Evolutionary conservation across 352 stramenopile genomes (phyloP).

Genomic region (Phytophthora lateralis): DNA sequence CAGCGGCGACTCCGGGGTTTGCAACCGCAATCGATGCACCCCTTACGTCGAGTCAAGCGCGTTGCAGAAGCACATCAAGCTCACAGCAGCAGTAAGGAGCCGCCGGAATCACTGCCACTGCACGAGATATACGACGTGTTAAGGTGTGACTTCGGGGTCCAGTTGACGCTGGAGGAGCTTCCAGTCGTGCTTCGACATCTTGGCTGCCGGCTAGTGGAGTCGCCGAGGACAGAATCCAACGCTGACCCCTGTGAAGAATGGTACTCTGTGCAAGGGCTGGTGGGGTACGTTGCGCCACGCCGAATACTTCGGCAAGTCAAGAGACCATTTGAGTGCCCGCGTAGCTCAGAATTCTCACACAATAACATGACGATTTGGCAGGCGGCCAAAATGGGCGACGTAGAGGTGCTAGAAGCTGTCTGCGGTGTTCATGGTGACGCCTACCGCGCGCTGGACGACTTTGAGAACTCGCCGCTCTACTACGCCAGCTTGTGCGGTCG

Average conservation of each 20-base stretch:
- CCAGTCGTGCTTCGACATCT: conserved; percentile 32
- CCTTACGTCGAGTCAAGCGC: conserved; percentile 2
- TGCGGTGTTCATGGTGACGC: conserved; percentile 21
- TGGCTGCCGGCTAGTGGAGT: conserved; percentile 29
- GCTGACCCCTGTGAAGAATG: conserved; percentile 10
- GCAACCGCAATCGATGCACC: conserved; percentile 7
- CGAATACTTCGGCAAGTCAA: conserved; percentile 32
- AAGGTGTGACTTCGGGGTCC: conserved; percentile 32
- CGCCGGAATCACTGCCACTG: conserved; percentile 22
- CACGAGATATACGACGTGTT: conserved; percentile 42
- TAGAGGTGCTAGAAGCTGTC: conserved; percentile 27
- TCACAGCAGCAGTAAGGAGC: not conserved
- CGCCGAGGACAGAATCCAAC: conserved; percentile 3
- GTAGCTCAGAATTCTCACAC: conserved; percentile 12
- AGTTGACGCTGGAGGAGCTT: conserved; percentile 37
- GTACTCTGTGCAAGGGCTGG: conserved; percentile 32
- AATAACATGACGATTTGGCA: conserved; percentile 43
- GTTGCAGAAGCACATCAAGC: not conserved
- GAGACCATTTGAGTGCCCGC: conserved; percentile 10
- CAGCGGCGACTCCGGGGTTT: conserved; percentile 22
- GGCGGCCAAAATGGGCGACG: conserved; percentile 35
- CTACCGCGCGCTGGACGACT: conserved; percentile 36
- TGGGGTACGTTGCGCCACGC: conserved; percentile 35
- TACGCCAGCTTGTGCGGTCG: conserved; percentile 41
- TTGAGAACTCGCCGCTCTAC: conserved; percentile 43